Percentiles rank a stretch among this genome's conserved stretches.
phyloP scores from a whole-genome alignment of 1,284 basidiomycete species.

The Heterobasidion parviporum region DNA sequence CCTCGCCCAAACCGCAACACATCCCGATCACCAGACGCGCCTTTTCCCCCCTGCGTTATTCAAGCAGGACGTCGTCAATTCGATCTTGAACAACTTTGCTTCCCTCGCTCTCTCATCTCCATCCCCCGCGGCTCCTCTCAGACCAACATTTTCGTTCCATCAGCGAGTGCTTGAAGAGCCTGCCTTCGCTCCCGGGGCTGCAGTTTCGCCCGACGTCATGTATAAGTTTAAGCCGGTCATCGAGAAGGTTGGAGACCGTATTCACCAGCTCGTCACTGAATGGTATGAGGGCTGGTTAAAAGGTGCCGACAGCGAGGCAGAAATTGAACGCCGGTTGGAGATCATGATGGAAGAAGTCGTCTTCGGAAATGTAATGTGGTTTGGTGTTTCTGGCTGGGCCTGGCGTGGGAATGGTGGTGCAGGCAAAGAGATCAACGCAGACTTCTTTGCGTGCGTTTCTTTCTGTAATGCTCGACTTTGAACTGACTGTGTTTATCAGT shows the following conservation, averaged over 20 bases:
- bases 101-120: constrained; percentile 14
- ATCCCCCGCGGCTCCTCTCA: constrained; percentile 9
- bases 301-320: constrained; percentile 20
- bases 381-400: constrained; percentile 32
- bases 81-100: background rate
- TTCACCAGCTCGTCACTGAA: constrained; percentile 30
- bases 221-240: constrained; percentile 25
- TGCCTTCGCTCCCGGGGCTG: constrained; percentile 27
- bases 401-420: constrained; percentile 12
- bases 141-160: constrained; percentile 30
- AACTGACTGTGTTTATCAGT: constrained; percentile 11
- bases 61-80: constrained; percentile 7
- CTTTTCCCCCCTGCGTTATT: constrained; percentile 21
- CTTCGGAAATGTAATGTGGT: constrained; percentile 32
- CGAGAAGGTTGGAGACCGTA: constrained; percentile 21
- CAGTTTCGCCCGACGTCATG: constrained; percentile 28
- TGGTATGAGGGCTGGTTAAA: constrained; percentile 37
- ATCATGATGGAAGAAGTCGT: constrained; percentile 36
- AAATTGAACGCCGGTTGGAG: constrained; percentile 20
- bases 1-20: constrained; percentile 27
- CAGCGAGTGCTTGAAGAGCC: constrained; percentile 29
- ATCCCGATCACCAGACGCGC: constrained; percentile 14
- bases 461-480: no score
- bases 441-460: constrained; percentile 24
- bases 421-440: constrained; percentile 25